phyloP scores from a whole-genome alignment of 192 early-diverging fungal species.

The Jimgerdemannia flammicorona region DNA sequence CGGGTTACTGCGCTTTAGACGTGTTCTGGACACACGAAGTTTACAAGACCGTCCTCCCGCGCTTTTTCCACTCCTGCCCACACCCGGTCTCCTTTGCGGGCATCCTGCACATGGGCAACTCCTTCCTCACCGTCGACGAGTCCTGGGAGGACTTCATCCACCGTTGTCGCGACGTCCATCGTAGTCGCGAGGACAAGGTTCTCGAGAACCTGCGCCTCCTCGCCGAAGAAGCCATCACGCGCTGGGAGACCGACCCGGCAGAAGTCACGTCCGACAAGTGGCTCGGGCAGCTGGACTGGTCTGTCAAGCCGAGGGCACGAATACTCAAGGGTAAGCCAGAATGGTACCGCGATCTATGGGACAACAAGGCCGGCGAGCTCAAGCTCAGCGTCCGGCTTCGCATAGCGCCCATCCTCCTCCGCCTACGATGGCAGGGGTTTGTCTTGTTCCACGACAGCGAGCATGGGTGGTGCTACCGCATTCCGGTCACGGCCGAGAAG shows the following conservation, averaged over 20 bases:
- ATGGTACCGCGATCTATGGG: constrained; percentile 85
- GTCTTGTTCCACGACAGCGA: constrained; percentile 67
- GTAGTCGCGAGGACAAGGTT: constrained; percentile 19
- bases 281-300: constrained; percentile 81
- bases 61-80: constrained; percentile 78
- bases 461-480: constrained; percentile 83
- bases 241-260: constrained; percentile 12
- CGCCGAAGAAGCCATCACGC: constrained; percentile 20
- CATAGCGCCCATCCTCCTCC: constrained; percentile 76
- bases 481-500: constrained; percentile 5
- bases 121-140: constrained; percentile 76
- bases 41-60: constrained; percentile 63
- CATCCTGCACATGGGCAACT: constrained; percentile 81
- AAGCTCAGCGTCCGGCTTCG: constrained; percentile 70
- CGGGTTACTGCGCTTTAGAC: constrained; percentile 88
- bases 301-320: constrained; percentile 39
- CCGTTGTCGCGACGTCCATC: too few species aligned
- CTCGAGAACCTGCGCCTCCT: constrained; percentile 29
- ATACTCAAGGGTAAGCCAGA: constrained; percentile 54
- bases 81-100: constrained; percentile 94
- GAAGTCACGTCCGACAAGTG: constrained; percentile 63
- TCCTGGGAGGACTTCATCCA: constrained; percentile 75
- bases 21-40: constrained; percentile 73
- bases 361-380: constrained; percentile 46
- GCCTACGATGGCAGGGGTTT: constrained; percentile 76